Evolutionary conservation across 305 asterid genomes (phyloP), one percentile per base, ranked within the genome.

Genomic region (Fraxinus floribunda): DNA sequence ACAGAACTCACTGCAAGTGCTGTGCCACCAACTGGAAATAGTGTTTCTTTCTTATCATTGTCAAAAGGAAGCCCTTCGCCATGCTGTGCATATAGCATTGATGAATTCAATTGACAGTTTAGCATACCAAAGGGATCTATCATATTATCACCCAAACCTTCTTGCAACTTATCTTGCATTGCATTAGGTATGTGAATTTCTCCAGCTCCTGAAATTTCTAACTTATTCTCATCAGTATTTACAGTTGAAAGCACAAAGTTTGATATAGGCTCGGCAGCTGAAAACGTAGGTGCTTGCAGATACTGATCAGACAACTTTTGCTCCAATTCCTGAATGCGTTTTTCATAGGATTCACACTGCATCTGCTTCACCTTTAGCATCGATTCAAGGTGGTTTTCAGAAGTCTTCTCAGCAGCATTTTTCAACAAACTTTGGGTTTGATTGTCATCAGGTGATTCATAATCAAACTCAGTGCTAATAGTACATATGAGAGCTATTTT

Each of bases 301-400:
- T 89, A 89, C 83, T 86, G 93, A 85, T 93, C 97, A 66, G 97
- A 92, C 86, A 96, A 86, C 82, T 97, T 92, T 78, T 90, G 97
- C 90, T 96, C 99, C 85, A 96, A 89, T 84, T 96, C 99, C 72
- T 91, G 92, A 83, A 96, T 93, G 80, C 97, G 94, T 86, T 93
- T 94, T 88, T 93, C 98, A 78, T 93, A 94, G 35, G 97, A 91
- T 70, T 93, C 95, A 83, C 97, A 94, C 81, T 93, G 99, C 89
- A 80, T 84, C 85, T 93, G 95, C 87, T 93, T 96, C 75, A 34
- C 77, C 86, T 92, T 93, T 41, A 96, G 90, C 94, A 92, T 85
- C 62, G 88, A 86, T 5, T 90, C 91, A 64, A 96, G 97, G 88
- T 92, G 97, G 76, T 93, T 93, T 80, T 83, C 97, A 39, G 91